Evolutionary conservation across 345 rosid species (phyloP), one percentile per base, ranked within the genome.

Genomic region (Iberis pinnata): DNA sequence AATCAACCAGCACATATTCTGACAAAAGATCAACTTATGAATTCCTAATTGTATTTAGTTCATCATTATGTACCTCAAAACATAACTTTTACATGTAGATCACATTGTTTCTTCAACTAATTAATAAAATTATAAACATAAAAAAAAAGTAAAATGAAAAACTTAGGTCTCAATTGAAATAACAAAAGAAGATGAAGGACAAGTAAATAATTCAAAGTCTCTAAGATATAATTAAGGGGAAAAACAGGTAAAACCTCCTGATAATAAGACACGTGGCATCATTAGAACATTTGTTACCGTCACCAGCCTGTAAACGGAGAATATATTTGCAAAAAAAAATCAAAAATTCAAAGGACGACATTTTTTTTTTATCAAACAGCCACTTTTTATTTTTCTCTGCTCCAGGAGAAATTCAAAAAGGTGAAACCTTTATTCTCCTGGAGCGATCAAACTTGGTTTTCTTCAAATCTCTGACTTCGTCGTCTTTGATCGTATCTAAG

Each of bases 341-440:
- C 14, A 36, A 15, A 31, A 29, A 46, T 19, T 6, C 4, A 14
- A 61, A 38, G 4, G 25, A 22, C 14, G 50, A 54, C 4, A 22
- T 6, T 22, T 22, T 40, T 38, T 46, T 29, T 24, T 25, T 17
- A 32, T n/a, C n/a, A n/a, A n/a, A n/a, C n/a, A n/a, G n/a, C n/a
- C n/a, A n/a, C n/a, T n/a, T 6, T 18, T 32, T 20, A n/a, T 13
- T 31, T 12, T 12, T 18, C 53, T 58, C 43, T 15, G 60, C 50
- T 59, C 55, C 65, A 38, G 65, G 64, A 32, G 53, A 19, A 43
- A 29, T 5, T 5, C 5, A 29, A 14, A 15, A 0, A 39, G 61
- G 47, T 59, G 29, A 35, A 37, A 20, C 49, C 65, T 66, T 66
- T 56, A 0, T 39, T 42, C 56, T 46, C 47, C 56, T 45, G 44